phyloP scores from a whole-genome alignment of 2,329 filamentous ascomycete species.

The Aureobasidium vineae region DNA sequence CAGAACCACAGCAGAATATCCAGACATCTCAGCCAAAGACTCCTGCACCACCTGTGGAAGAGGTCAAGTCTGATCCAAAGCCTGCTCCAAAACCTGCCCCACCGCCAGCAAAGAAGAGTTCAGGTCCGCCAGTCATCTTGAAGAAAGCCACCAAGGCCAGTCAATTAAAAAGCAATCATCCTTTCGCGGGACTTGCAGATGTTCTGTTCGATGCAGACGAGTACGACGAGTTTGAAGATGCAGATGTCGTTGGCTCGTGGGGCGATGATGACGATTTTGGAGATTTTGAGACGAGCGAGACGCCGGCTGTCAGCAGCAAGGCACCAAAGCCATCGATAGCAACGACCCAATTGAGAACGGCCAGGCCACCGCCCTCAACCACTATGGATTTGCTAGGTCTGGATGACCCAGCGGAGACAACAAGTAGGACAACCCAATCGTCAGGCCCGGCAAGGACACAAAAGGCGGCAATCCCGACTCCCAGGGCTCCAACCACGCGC shows the following conservation, averaged over 20 bases:
- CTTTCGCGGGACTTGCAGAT: constrained; percentile 24
- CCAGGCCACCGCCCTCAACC: neutral
- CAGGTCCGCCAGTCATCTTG: neutral
- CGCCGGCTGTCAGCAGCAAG: neutral
- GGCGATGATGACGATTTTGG: constrained; percentile 39
- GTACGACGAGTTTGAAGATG: constrained; percentile 34
- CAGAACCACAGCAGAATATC: constrained; percentile 1
- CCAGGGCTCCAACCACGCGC: constrained; percentile 30
- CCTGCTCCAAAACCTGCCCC: neutral
- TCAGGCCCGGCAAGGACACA: constrained; percentile 15
- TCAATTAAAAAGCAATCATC: constrained; percentile 17
- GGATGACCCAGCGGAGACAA: constrained; percentile 25
- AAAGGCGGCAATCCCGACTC: constrained; percentile 38
- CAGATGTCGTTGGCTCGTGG: constrained; percentile 25
- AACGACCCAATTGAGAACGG: neutral
- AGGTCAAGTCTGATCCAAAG: neutral
- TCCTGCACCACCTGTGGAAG: neutral
- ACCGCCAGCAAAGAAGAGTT: neutral
- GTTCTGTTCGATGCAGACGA: constrained; percentile 29
- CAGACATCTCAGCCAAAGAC: neutral
- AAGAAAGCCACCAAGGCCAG: constrained; percentile 18
- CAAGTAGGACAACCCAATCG: neutral
- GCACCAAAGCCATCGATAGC: neutral
- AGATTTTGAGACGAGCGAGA: constrained; percentile 33
- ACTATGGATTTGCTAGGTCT: constrained; percentile 35